These are phyloP conservation scores for Gentiana macrophylla DNA, from an alignment of 257 asterid genomes.

Conservation along the genomic window DNA sequence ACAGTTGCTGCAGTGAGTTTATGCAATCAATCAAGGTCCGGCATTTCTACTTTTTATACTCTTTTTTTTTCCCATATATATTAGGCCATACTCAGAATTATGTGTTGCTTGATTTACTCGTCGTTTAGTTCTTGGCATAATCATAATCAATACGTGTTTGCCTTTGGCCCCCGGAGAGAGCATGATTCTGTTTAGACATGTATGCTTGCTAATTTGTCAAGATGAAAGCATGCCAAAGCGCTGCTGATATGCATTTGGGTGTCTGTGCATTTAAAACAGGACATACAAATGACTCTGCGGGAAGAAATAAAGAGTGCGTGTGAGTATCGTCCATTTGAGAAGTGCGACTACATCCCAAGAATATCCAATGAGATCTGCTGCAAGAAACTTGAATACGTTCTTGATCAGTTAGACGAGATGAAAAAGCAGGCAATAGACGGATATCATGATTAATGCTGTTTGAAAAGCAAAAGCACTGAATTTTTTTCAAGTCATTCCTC, in stretches of 20 bases:
- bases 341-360: slow-evolving; percentile 68
- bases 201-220: neutral
- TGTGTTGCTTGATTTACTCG: too few relatives aligned
- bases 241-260: slow-evolving; percentile 1
- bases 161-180: neutral
- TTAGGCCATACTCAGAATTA: too few relatives aligned
- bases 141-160: neutral
- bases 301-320: slow-evolving; percentile 93
- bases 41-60: neutral
- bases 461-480: too few relatives aligned
- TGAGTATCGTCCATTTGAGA: slow-evolving; percentile 89
- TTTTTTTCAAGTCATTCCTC: too few relatives aligned
- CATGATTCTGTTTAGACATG: neutral
- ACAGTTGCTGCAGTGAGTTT: slow-evolving; percentile 68
- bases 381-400: slow-evolving; percentile 69
- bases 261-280: slow-evolving; percentile 33
- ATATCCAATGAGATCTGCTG: slow-evolving; percentile 81
- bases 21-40: slow-evolving; percentile 78
- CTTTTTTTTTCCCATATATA: too few relatives aligned
- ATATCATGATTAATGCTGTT: slow-evolving; percentile 11
- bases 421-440: slow-evolving; percentile 42
- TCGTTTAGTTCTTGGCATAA: too few relatives aligned
- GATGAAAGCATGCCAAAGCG: too few relatives aligned
- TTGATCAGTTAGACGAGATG: slow-evolving; percentile 62
- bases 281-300: slow-evolving; percentile 69